A percentile compares a stretch with the other conserved stretches of the same genome.
phyloP scores from a whole-genome alignment of 495 filamentous ascomycete species.

The Friedmanniomyces simplex region DNA sequence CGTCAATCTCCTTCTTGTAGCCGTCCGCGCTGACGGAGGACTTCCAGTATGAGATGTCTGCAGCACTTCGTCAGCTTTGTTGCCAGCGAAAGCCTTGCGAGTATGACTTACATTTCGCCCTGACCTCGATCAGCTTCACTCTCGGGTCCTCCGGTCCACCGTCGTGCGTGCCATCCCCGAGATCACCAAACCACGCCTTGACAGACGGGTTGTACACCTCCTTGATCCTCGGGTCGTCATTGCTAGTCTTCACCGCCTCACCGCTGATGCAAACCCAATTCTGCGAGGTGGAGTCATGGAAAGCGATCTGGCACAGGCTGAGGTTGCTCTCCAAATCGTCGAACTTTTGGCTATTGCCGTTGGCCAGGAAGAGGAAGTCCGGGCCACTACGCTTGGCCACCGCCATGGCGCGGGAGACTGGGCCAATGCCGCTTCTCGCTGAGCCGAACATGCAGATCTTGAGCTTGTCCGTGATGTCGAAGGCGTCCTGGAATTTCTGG shows the following conservation, averaged over 20 bases:
- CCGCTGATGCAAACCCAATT: slow-evolving; percentile 36
- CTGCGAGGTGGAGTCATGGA: slow-evolving; percentile 33
- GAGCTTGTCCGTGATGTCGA: slow-evolving; percentile 8
- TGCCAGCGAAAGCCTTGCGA: no score
- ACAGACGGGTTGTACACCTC: slow-evolving; percentile 28
- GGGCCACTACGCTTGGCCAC: slow-evolving; percentile 35
- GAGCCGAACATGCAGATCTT: slow-evolving; percentile 28
- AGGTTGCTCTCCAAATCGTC: slow-evolving; percentile 29
- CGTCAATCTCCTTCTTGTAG: slow-evolving; percentile 24
- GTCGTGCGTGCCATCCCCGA: slow-evolving; percentile 36
- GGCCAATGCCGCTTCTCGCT: slow-evolving; percentile 10
- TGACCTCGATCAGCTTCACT: slow-evolving; percentile 32
- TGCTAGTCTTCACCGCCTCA: slow-evolving; percentile 22
- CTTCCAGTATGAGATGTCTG: slow-evolving; percentile 29
- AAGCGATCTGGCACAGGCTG: slow-evolving; percentile 28
- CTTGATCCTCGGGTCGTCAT: slow-evolving; percentile 35
- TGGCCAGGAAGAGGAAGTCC: slow-evolving; percentile 39
- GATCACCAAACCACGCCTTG: slow-evolving; percentile 38
- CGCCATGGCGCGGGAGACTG: slow-evolving; percentile 36
- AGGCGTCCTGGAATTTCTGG: slow-evolving; percentile 17
- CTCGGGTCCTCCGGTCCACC: slow-evolving; percentile 34
- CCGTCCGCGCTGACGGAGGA: slow-evolving; percentile 20
- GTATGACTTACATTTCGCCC: slow-evolving; percentile 22
- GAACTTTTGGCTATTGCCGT: slow-evolving; percentile 36
- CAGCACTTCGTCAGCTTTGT: background rate